Percentiles rank a stretch among this genome's conserved stretches.
phyloP scores from a whole-genome alignment of 2,329 filamentous ascomycete species.

The Verticillium albo-atrum region DNA sequence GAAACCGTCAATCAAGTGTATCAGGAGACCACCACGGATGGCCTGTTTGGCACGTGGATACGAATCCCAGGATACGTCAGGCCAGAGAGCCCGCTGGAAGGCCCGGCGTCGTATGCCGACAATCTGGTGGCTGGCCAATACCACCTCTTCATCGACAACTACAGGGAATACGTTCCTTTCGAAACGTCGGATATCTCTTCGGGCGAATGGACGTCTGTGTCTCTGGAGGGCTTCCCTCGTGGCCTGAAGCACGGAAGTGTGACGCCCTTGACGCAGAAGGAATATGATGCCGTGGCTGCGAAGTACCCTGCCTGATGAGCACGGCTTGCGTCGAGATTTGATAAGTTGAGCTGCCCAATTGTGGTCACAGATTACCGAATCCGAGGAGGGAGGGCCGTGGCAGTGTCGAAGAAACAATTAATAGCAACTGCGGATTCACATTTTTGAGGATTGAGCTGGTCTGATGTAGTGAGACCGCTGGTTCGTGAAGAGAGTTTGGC shows the following conservation, averaged over 20 bases:
- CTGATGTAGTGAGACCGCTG: not conserved
- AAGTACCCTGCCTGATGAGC: not conserved
- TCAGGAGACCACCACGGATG: conserved; percentile 36
- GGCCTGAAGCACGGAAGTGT: conserved; percentile 45
- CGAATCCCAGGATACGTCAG: conserved; percentile 30
- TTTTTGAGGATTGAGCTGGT: not conserved
- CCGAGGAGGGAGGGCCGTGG: not conserved
- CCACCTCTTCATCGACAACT: conserved; percentile 40
- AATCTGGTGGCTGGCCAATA: conserved; percentile 26
- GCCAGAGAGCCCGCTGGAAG: conserved; percentile 25
- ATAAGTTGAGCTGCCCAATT: not conserved
- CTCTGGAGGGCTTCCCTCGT: conserved; percentile 31
- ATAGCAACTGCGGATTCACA: not conserved
- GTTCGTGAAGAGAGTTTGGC: not conserved
- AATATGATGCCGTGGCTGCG: conserved; percentile 27
- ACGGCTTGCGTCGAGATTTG: not conserved
- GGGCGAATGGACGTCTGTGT: conserved; percentile 31
- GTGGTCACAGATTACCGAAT: not conserved
- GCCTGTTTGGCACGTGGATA: conserved; percentile 44
- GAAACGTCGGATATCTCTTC: conserved; percentile 32
- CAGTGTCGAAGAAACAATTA: not conserved
- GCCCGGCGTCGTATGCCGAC: conserved; percentile 31
- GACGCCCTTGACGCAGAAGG: conserved; percentile 33
- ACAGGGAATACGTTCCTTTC: conserved; percentile 39
- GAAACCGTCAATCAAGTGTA: conserved; percentile 43